Evolutionary conservation across 2,329 filamentous ascomycete species (phyloP).

Genomic region (Trichophaea hybrida): DNA sequence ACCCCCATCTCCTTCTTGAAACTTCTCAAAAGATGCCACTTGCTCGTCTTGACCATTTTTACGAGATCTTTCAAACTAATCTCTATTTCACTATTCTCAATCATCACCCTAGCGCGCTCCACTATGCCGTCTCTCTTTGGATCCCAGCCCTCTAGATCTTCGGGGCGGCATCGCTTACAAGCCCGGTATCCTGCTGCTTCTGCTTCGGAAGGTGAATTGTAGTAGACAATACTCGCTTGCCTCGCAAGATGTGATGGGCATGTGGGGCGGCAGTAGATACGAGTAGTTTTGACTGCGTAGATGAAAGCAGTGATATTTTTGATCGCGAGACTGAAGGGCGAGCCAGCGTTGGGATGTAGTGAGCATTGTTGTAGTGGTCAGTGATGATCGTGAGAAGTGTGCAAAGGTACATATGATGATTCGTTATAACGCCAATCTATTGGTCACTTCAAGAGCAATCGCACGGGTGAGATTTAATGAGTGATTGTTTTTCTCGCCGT

Average conservation of each 20-base stretch:
- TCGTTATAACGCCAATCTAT: not conserved
- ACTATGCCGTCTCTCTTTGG: conserved; percentile 26
- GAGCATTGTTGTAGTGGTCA: conserved; percentile 9
- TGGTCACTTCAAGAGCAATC: conserved; percentile 2
- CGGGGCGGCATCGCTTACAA: conserved; percentile 44
- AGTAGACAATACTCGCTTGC: conserved; percentile 46
- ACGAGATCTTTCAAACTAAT: conserved; percentile 38
- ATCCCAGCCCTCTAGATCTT: conserved; percentile 10
- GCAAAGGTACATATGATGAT: not conserved
- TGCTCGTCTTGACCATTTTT: conserved; percentile 39
- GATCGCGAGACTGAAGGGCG: conserved; percentile 30
- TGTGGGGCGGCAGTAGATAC: conserved; percentile 46
- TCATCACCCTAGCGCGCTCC: conserved; percentile 20
- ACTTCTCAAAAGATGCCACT: conserved; percentile 45
- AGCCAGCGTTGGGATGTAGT: conserved; percentile 24
- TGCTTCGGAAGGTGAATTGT: conserved; percentile 36
- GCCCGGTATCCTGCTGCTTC: conserved; percentile 38
- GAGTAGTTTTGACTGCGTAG: conserved; percentile 38
- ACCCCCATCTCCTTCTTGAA: conserved; percentile 43
- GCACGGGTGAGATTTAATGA: not conserved
- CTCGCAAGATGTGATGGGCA: conserved; percentile 47
- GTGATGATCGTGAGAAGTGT: conserved; percentile 2
- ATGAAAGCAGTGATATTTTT: conserved; percentile 34
- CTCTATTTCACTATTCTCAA: conserved; percentile 7
- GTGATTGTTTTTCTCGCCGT: no score